Conservation (phyloP, 2,329 filamentous ascomycete genomes). For the Raffaelea ambrosiae region DNA sequence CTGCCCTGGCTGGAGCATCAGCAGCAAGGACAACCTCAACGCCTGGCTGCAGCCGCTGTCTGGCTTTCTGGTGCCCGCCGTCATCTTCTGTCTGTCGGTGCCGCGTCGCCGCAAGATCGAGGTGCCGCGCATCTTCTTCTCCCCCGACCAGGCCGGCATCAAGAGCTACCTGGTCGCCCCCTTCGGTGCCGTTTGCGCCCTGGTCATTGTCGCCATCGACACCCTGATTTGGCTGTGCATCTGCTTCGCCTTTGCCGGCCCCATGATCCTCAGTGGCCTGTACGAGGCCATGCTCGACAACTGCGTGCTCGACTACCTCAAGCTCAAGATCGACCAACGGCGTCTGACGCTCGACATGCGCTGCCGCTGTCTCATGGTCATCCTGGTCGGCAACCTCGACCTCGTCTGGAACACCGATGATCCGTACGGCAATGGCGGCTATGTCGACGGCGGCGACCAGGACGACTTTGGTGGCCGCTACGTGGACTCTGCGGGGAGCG, state of each 20-base stretch:
- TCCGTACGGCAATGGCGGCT: slow-evolving; percentile 2
- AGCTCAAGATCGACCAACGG: slow-evolving; percentile 10
- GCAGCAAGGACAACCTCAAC: slow-evolving; percentile 13
- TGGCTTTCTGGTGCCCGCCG: slow-evolving; percentile 18
- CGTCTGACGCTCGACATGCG: slow-evolving; percentile 18
- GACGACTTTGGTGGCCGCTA: not conserved
- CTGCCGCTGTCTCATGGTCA: slow-evolving; percentile 17
- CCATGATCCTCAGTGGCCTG: slow-evolving; percentile 21
- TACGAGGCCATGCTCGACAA: slow-evolving; percentile 22
- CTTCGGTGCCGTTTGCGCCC: slow-evolving; percentile 10
- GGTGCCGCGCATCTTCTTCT: slow-evolving; percentile 11
- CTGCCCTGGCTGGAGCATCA: slow-evolving; percentile 19
- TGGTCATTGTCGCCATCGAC: slow-evolving; percentile 15
- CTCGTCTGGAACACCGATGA: slow-evolving; percentile 13
- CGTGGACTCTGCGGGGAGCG: too few relatives aligned
- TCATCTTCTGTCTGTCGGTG: slow-evolving; percentile 19
- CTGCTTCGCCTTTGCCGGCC: slow-evolving; percentile 19
- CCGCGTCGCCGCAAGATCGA: slow-evolving; percentile 17
- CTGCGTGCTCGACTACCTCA: slow-evolving; percentile 15
- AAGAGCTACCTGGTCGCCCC: slow-evolving; percentile 9
- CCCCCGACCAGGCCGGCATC: slow-evolving; percentile 11
- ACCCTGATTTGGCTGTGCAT: slow-evolving; percentile 19
- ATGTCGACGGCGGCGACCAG: slow-evolving; percentile 1
- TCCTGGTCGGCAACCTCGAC: slow-evolving; percentile 20
- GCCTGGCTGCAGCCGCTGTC: slow-evolving; percentile 18